Evolutionary conservation across 2,329 filamentous ascomycete species (phyloP).

Genomic region (Beauveria caledonica): DNA sequence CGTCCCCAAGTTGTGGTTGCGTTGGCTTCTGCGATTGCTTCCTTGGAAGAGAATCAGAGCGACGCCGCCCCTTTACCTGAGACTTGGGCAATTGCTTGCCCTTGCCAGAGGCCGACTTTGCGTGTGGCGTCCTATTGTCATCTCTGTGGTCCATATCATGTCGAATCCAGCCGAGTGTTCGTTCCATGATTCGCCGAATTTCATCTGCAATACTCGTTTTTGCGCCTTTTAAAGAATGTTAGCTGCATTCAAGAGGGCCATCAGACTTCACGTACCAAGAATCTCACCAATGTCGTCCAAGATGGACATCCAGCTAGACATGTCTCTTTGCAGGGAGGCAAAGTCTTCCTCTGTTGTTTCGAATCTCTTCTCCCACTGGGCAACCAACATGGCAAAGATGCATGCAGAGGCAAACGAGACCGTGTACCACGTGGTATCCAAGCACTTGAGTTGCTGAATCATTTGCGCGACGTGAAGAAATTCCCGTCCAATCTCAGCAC

Average conservation of each 20-base stretch:
- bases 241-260: constrained; percentile 8
- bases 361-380: constrained; percentile 58
- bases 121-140: constrained; percentile 5
- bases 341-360: constrained; percentile 52
- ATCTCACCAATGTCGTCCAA: constrained; percentile 58
- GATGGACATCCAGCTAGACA: constrained; percentile 61
- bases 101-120: background rate
- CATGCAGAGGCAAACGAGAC: constrained; percentile 64
- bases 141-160: constrained; percentile 35
- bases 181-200: constrained; percentile 40
- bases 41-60: background rate
- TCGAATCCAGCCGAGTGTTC: constrained; percentile 45
- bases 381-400: constrained; percentile 64
- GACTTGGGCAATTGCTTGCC: constrained; percentile 3
- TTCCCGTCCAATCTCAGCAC: constrained; percentile 55
- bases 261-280: constrained; percentile 45
- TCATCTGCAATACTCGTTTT: constrained; percentile 35
- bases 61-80: background rate
- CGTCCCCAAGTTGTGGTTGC: background rate
- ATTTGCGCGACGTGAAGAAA: constrained; percentile 53
- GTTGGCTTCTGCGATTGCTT: constrained; percentile 4
- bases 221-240: constrained; percentile 29
- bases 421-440: constrained; percentile 75
- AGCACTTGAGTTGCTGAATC: constrained; percentile 54
- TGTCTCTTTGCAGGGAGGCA: constrained; percentile 53